These are phyloP conservation scores for Trypanosoma boissoni DNA, from an alignment of 208 protist species.

Conservation along the genomic window DNA sequence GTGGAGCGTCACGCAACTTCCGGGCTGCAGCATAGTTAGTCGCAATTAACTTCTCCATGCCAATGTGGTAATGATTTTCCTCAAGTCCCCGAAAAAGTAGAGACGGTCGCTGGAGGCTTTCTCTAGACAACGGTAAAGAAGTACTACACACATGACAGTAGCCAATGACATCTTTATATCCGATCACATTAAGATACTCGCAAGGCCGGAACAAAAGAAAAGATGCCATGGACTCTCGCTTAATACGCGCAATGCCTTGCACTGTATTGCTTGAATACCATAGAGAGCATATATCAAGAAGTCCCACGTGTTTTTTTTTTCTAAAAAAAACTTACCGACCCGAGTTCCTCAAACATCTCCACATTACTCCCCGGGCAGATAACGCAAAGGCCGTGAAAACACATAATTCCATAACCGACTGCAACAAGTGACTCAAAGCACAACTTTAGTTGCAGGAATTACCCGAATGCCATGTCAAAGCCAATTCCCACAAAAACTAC, in stretches of 20 bases:
- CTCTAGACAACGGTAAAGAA: not conserved
- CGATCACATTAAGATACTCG: conserved; percentile 24
- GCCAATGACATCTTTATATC: conserved; percentile 13
- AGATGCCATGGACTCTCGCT: conserved; percentile 24
- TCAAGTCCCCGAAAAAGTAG: conserved; percentile 22
- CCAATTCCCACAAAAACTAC: conserved; percentile 28
- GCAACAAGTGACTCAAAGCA: conserved; percentile 32
- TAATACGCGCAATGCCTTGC: conserved; percentile 24
- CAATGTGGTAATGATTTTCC: conserved; percentile 17
- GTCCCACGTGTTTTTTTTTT: conserved; percentile 18
- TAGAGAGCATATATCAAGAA: conserved; percentile 27
- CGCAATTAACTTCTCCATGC: conserved; percentile 27
- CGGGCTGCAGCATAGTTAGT: conserved; percentile 16
- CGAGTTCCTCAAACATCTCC: conserved; percentile 29
- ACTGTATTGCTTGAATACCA: conserved; percentile 28
- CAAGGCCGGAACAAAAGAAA: conserved; percentile 17
- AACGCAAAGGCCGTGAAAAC: conserved; percentile 15
- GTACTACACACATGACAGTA: conserved; percentile 25
- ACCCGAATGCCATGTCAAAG: conserved; percentile 19
- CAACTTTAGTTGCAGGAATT: conserved; percentile 33
- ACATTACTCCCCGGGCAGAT: conserved; percentile 28
- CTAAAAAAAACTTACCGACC: too few relatives aligned
- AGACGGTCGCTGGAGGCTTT: not conserved
- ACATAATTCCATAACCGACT: conserved; percentile 22
- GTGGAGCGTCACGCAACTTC: conserved; percentile 25